These are phyloP conservation scores for Cladosporium sp. DNA, from an alignment of 2,329 filamentous ascomycete species.

Conservation along the genomic window DNA sequence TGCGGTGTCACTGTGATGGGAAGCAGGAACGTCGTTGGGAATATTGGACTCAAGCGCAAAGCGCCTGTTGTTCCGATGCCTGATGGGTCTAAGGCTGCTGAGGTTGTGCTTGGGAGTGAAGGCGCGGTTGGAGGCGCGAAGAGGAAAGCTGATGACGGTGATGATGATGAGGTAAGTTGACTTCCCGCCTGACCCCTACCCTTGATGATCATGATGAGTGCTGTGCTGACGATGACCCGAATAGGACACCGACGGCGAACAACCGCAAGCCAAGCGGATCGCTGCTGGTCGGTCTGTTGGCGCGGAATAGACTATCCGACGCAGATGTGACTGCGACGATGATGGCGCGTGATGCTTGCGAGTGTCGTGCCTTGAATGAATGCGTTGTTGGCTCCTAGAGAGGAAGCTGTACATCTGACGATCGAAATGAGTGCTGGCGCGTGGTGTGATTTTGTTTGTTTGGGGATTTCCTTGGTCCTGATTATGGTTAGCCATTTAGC, in stretches of 20 bases:
- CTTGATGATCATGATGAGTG: neutral
- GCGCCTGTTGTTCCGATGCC: neutral
- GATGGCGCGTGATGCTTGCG: neutral
- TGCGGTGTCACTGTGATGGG: slow-evolving; percentile 38
- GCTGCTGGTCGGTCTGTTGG: neutral
- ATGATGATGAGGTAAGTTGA: slow-evolving; percentile 26
- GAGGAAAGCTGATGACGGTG: slow-evolving; percentile 35
- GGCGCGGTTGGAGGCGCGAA: slow-evolving; percentile 32
- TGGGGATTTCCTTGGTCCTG: neutral
- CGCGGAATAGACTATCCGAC: neutral
- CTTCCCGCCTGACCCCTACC: too few species aligned
- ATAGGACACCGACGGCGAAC: slow-evolving; percentile 8
- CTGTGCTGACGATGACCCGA: slow-evolving; percentile 9
- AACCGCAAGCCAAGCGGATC: slow-evolving; percentile 7
- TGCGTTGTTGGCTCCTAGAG: neutral
- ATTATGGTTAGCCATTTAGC: neutral
- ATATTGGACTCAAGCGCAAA: slow-evolving; percentile 34
- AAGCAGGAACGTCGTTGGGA: slow-evolving; percentile 37
- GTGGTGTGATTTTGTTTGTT: neutral
- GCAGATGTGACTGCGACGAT: neutral
- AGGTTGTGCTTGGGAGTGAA: slow-evolving; percentile 4
- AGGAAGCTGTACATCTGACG: neutral
- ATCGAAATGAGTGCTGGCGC: neutral
- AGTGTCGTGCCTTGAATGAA: neutral
- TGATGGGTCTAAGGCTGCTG: slow-evolving; percentile 12